These are phyloP conservation scores for Debaryomyces singareniensis DNA, from an alignment of 1,139 yeast species.

Conservation along the genomic window DNA sequence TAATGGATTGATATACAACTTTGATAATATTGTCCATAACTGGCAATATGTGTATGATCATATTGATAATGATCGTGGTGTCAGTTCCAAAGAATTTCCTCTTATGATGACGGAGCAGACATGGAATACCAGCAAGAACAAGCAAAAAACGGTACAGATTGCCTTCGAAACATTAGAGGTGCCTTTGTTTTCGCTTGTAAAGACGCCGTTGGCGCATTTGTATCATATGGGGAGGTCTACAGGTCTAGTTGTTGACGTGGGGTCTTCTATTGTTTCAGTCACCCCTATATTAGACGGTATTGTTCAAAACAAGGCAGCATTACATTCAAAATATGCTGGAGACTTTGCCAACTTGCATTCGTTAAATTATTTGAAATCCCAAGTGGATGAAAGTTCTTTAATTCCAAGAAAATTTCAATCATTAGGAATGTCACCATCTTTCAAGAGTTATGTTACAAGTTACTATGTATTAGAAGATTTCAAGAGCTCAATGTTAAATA, in stretches of 20 bases:
- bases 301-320: constrained; percentile 53
- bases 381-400: constrained; percentile 21
- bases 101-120: constrained; percentile 60
- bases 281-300: constrained; percentile 72
- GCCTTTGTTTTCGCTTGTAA: constrained; percentile 62
- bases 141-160: constrained; percentile 46
- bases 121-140: constrained; percentile 53
- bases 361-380: constrained; percentile 30
- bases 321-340: constrained; percentile 62
- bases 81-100: constrained; percentile 51
- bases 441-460: constrained; percentile 37
- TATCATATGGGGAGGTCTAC: constrained; percentile 64
- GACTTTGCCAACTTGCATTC: constrained; percentile 58
- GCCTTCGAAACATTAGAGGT: constrained; percentile 62
- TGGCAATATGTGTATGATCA: constrained; percentile 55
- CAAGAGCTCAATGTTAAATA: constrained; percentile 34
- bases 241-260: constrained; percentile 65
- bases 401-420: constrained; percentile 19
- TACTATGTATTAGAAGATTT: constrained; percentile 43
- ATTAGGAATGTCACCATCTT: constrained; percentile 33
- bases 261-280: constrained; percentile 53
- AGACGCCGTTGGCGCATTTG: constrained; percentile 64
- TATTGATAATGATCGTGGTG: constrained; percentile 36
- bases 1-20: constrained; percentile 61
- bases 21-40: constrained; percentile 52